Evolutionary conservation across 257 asterid species (phyloP).

Genomic region (Solanum gandarillasii): DNA sequence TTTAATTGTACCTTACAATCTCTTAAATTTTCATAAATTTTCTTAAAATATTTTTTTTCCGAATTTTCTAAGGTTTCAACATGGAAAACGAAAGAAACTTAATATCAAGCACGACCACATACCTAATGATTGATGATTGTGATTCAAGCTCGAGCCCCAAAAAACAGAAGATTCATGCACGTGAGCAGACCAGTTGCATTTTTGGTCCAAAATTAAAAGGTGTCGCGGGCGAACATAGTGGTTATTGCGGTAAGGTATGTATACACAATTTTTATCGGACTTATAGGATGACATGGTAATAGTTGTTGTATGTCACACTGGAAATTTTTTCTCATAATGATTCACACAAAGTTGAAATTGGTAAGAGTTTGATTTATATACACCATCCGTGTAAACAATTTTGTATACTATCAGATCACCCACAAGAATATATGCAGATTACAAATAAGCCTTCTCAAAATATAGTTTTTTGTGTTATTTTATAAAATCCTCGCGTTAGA

Average conservation of each 20-base stretch:
- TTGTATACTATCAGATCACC: neutral
- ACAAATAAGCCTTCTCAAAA: neutral
- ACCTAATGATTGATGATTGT: neutral
- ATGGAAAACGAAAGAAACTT: neutral
- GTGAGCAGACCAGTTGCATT: neutral
- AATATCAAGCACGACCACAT: neutral
- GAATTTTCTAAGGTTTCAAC: no score
- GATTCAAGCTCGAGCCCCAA: neutral
- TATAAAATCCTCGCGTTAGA: neutral
- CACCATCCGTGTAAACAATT: neutral
- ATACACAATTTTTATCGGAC: no score
- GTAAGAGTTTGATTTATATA: neutral
- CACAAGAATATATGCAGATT: neutral
- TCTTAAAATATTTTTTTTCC: neutral
- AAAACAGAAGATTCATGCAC: neutral
- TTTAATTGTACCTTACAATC: neutral
- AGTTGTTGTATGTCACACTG: neutral
- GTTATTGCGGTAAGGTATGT: neutral
- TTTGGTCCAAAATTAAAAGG: neutral
- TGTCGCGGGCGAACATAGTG: neutral
- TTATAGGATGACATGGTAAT: neutral
- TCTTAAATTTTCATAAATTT: no score
- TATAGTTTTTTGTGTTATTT: neutral
- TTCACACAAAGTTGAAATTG: neutral
- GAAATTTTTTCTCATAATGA: neutral